Conservation (phyloP, 2,329 filamentous ascomycete species). For the Botryotinia calthae region DNA sequence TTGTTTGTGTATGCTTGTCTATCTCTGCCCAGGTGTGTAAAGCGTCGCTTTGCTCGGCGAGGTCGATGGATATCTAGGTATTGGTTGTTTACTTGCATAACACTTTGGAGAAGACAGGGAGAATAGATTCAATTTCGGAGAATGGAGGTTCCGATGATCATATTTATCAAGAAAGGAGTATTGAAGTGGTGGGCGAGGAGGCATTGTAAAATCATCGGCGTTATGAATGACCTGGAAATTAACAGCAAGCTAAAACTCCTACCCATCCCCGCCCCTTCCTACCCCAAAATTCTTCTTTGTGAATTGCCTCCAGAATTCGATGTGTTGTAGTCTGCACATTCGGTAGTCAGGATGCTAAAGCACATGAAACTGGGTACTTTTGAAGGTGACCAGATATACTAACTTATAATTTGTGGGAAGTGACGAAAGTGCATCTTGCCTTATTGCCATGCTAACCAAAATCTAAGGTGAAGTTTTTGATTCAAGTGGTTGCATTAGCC, state of each 20-base stretch:
- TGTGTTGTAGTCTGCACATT: neutral
- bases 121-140: no score
- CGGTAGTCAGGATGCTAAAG: neutral
- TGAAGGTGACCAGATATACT: no score
- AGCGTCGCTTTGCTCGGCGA: neutral
- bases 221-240: neutral
- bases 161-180: no score
- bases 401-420: neutral
- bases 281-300: no score
- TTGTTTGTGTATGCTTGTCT: neutral
- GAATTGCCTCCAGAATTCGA: no score
- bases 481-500: fast-evolving
- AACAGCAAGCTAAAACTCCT: neutral
- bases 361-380: neutral
- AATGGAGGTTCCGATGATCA: no score
- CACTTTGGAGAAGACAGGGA: no score
- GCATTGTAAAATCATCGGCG: neutral
- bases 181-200: neutral
- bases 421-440: no score
- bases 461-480: fast-evolving
- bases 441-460: neutral
- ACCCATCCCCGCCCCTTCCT: no score
- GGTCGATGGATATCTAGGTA: neutral
- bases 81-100: neutral
- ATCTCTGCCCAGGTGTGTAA: no score